Conservation (phyloP, 257 asterid genomes). For the Solanum habrochaites region DNA sequence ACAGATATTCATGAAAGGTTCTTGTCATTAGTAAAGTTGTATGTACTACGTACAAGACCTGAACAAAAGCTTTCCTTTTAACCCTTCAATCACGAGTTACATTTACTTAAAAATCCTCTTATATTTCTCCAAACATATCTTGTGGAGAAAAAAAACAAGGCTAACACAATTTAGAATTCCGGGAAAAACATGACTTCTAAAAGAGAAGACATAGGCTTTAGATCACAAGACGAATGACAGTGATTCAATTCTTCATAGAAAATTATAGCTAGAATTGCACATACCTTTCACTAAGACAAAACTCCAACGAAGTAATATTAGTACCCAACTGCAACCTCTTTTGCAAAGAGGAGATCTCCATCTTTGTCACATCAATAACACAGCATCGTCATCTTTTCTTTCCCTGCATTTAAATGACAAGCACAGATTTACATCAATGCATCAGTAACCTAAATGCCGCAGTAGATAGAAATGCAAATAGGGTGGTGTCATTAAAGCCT, state of each 20-base stretch:
- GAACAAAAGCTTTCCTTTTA: not conserved
- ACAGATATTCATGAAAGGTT: not conserved
- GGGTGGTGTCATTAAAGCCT: not conserved
- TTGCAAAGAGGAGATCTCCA: too few species aligned
- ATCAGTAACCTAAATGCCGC: not conserved
- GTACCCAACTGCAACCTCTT: too few species aligned
- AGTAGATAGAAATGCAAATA: not conserved
- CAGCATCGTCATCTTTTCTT: slow-evolving; percentile 95
- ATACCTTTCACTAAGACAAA: too few species aligned
- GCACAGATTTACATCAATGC: not conserved
- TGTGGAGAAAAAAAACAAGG: not conserved
- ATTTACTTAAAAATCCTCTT: not conserved
- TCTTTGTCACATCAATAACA: slow-evolving; percentile 51
- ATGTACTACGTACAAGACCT: not conserved
- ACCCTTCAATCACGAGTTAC: not conserved
- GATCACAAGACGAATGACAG: not conserved
- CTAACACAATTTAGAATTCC: not conserved
- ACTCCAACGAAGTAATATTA: too few species aligned
- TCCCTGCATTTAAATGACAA: slow-evolving; percentile 29
- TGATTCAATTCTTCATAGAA: not conserved
- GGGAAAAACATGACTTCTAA: not conserved
- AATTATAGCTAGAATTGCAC: too few species aligned
- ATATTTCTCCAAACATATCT: not conserved
- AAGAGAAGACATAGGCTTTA: not conserved
- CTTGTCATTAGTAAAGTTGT: not conserved